phyloP scores from a whole-genome alignment of 177 flowering plant species.

The Vitis hybrid region DNA sequence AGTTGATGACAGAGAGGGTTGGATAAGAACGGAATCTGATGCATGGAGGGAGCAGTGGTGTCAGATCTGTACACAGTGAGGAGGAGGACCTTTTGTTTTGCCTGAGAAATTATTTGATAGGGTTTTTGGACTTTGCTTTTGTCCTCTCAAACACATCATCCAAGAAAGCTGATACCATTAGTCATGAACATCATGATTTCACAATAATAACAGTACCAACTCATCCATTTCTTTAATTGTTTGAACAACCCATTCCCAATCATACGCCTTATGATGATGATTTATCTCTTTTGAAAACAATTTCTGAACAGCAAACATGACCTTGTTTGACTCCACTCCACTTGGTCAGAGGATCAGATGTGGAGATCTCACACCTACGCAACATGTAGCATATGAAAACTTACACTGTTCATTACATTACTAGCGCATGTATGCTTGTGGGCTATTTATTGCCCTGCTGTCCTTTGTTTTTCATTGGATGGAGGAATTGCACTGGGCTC shows the following conservation, averaged over 20 bases:
- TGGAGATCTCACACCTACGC: no score
- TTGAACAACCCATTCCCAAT: slow-evolving; percentile 13
- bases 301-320: slow-evolving; percentile 8
- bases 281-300: neutral
- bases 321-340: neutral
- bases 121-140: slow-evolving; percentile 21
- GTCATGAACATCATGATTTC: slow-evolving; percentile 23
- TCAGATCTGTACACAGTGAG: slow-evolving; percentile 12
- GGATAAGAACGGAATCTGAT: slow-evolving; percentile 22
- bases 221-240: neutral
- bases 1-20: neutral
- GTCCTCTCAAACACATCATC: slow-evolving; percentile 26
- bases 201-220: slow-evolving; percentile 22
- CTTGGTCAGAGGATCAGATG: no score
- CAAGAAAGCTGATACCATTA: slow-evolving; percentile 20
- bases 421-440: no score
- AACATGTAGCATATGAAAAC: no score
- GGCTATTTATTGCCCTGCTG: no score
- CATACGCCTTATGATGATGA: slow-evolving; percentile 18
- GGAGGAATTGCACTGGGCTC: no score
- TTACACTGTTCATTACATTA: no score
- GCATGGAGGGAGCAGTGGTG: slow-evolving; percentile 1
- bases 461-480: no score
- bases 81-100: slow-evolving; percentile 15
- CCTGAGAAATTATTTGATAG: slow-evolving; percentile 14